These are phyloP conservation scores for Vitis hybrid DNA, from an alignment of 177 flowering plant genomes.

Conservation along the genomic window DNA sequence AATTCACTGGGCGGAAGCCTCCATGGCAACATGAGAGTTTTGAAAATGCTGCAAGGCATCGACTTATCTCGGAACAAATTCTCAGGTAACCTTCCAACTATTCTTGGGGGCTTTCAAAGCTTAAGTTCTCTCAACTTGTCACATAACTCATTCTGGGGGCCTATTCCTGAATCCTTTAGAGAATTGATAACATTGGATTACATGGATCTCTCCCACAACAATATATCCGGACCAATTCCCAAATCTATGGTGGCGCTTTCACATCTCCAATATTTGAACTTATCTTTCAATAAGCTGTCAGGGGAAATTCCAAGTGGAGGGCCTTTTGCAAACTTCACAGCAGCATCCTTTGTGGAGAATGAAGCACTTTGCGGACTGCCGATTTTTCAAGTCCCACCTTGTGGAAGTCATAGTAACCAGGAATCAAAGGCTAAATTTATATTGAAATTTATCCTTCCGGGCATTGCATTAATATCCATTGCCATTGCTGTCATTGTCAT, in stretches of 20 bases:
- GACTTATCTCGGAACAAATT: too few relatives aligned
- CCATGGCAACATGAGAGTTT: too few relatives aligned
- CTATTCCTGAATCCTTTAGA: conserved; percentile 19
- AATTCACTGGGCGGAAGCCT: too few relatives aligned
- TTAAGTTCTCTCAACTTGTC: too few relatives aligned
- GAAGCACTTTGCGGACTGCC: conserved; percentile 18
- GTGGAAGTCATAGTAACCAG: not conserved
- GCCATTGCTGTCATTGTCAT: not conserved
- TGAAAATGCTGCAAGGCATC: too few relatives aligned
- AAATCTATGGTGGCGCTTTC: conserved; percentile 10
- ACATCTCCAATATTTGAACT: conserved; percentile 11
- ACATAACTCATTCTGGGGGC: too few relatives aligned
- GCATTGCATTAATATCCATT: not conserved
- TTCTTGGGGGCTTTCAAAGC: too few relatives aligned
- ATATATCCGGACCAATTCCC: conserved; percentile 25
- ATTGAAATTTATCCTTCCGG: not conserved
- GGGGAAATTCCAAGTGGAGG: conserved; percentile 23
- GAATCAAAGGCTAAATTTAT: not conserved
- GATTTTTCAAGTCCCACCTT: conserved; percentile 10
- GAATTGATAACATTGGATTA: conserved; percentile 21
- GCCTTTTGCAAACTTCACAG: conserved; percentile 13
- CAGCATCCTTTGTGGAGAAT: conserved; percentile 11
- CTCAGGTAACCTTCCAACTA: too few relatives aligned
- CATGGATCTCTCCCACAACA: conserved; percentile 32
- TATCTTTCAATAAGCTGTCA: conserved; percentile 15